A percentile compares a stretch with the other conserved stretches of the same genome.
Evolutionary conservation across 2,329 filamentous ascomycete species (phyloP).

Genomic region (Fusarium heterosporum): DNA sequence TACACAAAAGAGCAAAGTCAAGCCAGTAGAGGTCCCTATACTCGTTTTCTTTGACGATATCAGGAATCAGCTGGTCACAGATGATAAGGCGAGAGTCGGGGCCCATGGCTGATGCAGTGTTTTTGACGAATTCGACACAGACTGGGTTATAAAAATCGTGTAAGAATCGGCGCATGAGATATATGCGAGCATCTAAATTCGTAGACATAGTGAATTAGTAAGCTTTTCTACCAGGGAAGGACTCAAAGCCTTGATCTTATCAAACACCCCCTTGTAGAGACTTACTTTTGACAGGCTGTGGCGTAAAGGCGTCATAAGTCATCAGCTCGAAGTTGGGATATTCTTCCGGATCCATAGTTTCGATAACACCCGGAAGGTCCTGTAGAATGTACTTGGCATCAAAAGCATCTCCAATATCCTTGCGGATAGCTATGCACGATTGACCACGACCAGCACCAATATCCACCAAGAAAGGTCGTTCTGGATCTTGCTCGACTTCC

Average conservation of each 20-base stretch:
- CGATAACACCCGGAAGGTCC: conserved; percentile 51
- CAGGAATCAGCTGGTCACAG: conserved; percentile 52
- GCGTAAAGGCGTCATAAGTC: conserved; percentile 38
- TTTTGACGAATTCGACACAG: conserved; percentile 49
- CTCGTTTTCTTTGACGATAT: conserved; percentile 45
- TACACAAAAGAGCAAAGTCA: conserved; percentile 48
- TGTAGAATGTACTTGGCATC: conserved; percentile 49
- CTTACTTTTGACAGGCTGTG: conserved; percentile 42
- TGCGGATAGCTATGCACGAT: conserved; percentile 48
- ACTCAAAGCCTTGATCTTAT: not conserved
- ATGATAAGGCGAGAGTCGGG: conserved; percentile 51
- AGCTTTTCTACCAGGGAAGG: rapidly evolving
- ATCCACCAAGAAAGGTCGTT: conserved; percentile 49
- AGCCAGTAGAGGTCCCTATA: conserved; percentile 50
- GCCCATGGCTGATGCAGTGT: conserved; percentile 49
- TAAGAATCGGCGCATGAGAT: conserved; percentile 51
- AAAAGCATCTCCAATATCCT: conserved; percentile 39
- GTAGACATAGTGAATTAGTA: not conserved
- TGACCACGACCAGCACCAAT: conserved; percentile 50
- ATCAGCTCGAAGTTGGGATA: conserved; percentile 47
- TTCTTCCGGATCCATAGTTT: conserved; percentile 25
- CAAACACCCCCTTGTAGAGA: not conserved
- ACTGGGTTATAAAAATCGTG: conserved; percentile 50
- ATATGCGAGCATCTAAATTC: conserved; percentile 48
- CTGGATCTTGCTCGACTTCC: conserved; percentile 46